phyloP scores from a whole-genome alignment of 495 filamentous ascomycete genomes.

The Penicillium egyptiacum region DNA sequence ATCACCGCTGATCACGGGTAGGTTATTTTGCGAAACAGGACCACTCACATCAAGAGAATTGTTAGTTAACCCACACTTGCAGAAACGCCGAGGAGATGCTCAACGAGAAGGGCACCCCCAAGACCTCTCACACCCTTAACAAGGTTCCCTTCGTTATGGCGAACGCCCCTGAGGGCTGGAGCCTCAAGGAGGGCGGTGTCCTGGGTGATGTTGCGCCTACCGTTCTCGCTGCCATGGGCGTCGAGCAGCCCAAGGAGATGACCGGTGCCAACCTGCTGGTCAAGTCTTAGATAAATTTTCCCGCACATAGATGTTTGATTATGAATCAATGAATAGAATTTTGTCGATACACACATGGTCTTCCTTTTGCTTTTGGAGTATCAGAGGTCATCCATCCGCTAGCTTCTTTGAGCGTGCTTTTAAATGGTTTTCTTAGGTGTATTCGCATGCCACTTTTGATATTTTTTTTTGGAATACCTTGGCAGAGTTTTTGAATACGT shows the following conservation, averaged over 20 bases:
- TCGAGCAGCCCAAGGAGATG: slow-evolving; percentile 90
- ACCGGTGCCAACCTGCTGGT: slow-evolving; percentile 78
- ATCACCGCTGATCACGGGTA: slow-evolving; percentile 93
- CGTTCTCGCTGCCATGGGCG: slow-evolving; percentile 83
- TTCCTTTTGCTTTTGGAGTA: not conserved
- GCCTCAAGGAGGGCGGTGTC: slow-evolving; percentile 80
- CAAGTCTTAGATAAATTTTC: slow-evolving; percentile 50
- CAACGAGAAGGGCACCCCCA: slow-evolving; percentile 89
- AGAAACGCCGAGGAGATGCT: slow-evolving; percentile 99
- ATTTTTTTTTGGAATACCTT: no score
- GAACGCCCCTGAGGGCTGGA: slow-evolving; percentile 89
- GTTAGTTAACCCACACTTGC: slow-evolving; percentile 8
- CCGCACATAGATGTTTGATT: slow-evolving; percentile 14
- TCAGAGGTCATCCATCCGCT: not conserved
- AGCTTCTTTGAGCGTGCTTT: not conserved
- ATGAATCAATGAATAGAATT: slow-evolving; percentile 29
- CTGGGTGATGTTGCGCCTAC: slow-evolving; percentile 96
- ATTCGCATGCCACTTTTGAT: no score
- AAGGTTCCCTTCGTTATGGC: slow-evolving; percentile 97
- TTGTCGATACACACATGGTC: slow-evolving; percentile 14
- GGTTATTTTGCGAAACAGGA: slow-evolving; percentile 25
- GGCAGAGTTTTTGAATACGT: not conserved
- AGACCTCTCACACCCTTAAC: slow-evolving; percentile 97
- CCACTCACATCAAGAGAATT: not conserved
- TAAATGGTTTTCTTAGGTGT: not conserved